Percentiles rank a stretch among this genome's conserved stretches.
These are phyloP conservation scores for Perilla frutescens DNA, from an alignment of 257 asterid species.

Conservation along the genomic window DNA sequence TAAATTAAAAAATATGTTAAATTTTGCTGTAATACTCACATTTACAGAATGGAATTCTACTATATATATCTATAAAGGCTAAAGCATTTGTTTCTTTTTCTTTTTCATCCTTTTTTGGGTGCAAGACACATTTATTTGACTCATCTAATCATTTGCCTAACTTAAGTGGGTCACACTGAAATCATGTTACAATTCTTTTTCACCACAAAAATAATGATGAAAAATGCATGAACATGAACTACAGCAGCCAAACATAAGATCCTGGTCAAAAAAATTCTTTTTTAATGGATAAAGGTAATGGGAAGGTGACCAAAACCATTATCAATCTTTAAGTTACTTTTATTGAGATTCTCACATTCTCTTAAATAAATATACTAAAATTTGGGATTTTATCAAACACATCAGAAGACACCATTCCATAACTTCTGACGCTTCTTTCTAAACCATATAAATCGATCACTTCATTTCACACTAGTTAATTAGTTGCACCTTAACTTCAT, in stretches of 20 bases:
- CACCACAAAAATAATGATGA: slow-evolving; percentile 29
- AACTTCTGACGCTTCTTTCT: too few species aligned
- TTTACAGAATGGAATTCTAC: neutral
- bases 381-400: slow-evolving; percentile 74
- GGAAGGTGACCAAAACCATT: slow-evolving; percentile 55
- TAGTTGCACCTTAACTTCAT: too few species aligned
- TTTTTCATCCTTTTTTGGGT: neutral
- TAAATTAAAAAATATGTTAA: too few species aligned
- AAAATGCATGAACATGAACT: slow-evolving; percentile 22
- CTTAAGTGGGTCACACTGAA: slow-evolving; percentile 31
- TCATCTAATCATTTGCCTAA: slow-evolving; percentile 16
- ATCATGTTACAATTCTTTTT: slow-evolving; percentile 23
- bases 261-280: slow-evolving; percentile 25
- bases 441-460: too few species aligned
- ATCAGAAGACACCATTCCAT: too few species aligned
- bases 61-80: too few species aligned
- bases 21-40: too few species aligned
- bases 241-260: slow-evolving; percentile 42
- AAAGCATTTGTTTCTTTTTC: neutral
- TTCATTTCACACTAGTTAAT: too few species aligned
- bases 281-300: slow-evolving; percentile 38
- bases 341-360: slow-evolving; percentile 78
- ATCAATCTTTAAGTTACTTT: slow-evolving; percentile 58
- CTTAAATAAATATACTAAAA: slow-evolving; percentile 28
- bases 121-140: slow-evolving; percentile 10